These are phyloP conservation scores for Colletotrichum camelliae DNA, from an alignment of 2,329 filamentous ascomycete species.

Conservation along the genomic window DNA sequence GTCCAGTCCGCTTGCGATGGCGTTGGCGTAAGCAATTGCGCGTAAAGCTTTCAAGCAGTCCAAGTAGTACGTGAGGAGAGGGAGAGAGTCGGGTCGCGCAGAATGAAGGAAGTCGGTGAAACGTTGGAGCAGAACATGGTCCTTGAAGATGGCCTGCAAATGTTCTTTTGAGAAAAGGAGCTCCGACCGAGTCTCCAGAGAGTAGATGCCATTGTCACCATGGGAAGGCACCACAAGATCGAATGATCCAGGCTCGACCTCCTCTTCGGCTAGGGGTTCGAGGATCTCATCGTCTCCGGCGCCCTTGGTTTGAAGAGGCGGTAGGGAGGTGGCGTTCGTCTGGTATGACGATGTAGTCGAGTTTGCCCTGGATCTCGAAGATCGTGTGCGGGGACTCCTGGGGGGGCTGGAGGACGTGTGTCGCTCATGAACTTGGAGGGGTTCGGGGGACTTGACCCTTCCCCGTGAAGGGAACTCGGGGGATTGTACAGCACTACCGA, in stretches of 20 bases:
- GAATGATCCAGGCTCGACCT: conserved; percentile 42
- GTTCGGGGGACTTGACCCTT: conserved; percentile 18
- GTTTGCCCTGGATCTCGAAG: conserved; percentile 29
- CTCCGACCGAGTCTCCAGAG: conserved; percentile 69
- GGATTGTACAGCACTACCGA: not conserved
- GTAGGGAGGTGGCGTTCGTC: conserved; percentile 25
- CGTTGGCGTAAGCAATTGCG: conserved; percentile 75
- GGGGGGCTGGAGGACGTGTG: conserved; percentile 28
- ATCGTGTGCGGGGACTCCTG: conserved; percentile 30
- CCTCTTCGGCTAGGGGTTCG: conserved; percentile 39
- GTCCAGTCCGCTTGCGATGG: conserved; percentile 65
- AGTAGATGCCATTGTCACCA: conserved; percentile 38
- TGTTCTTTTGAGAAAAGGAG: conserved; percentile 71
- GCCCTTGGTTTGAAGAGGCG: conserved; percentile 27
- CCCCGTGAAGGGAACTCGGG: not conserved
- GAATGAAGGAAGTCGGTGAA: conserved; percentile 72
- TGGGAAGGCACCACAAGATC: conserved; percentile 33
- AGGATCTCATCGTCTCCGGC: conserved; percentile 32
- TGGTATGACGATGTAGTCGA: conserved; percentile 34
- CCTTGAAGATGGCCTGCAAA: conserved; percentile 67
- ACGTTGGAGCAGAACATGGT: conserved; percentile 65
- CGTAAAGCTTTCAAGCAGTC: conserved; percentile 74
- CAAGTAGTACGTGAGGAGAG: conserved; percentile 73
- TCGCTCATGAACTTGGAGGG: conserved; percentile 20
- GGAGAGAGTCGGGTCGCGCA: conserved; percentile 65